Percentiles rank a stretch among this genome's conserved stretches.
Conservation (phyloP, 2,329 filamentous ascomycete genomes). For the Pseudodiploospora longispora region DNA sequence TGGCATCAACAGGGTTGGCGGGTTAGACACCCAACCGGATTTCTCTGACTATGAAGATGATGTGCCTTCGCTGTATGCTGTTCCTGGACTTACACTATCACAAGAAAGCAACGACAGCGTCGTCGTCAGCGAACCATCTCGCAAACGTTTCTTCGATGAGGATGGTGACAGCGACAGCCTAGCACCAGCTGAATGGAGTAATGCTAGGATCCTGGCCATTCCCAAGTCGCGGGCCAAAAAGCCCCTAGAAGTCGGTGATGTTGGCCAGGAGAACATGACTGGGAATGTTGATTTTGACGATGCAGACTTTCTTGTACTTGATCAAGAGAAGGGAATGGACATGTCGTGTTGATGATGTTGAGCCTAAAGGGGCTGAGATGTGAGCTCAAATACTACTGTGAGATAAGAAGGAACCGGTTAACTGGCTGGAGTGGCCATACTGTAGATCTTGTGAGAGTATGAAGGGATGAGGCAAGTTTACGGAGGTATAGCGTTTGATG, state of each 20-base stretch:
- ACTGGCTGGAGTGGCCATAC: too few species aligned
- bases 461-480: too few species aligned
- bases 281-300: conserved; percentile 57
- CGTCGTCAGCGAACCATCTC: conserved; percentile 20
- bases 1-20: conserved; percentile 69
- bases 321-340: conserved; percentile 35
- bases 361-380: too few species aligned
- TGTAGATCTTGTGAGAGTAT: too few species aligned
- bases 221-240: conserved; percentile 29
- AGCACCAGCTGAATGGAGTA: conserved; percentile 28
- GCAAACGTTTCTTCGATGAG: conserved; percentile 42
- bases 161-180: conserved; percentile 34
- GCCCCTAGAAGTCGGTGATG: conserved; percentile 11
- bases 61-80: conserved; percentile 27
- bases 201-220: conserved; percentile 40
- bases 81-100: conserved; percentile 45
- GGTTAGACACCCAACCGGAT: conserved; percentile 52
- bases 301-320: conserved; percentile 53
- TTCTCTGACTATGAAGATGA: conserved; percentile 19
- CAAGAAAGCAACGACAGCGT: conserved; percentile 43
- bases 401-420: too few species aligned
- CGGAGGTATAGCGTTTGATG: too few species aligned
- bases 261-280: conserved; percentile 40
- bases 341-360: conserved; percentile 7
- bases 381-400: too few species aligned